phyloP scores from a whole-genome alignment of 345 rosid species.

The Eucalyptus erythrocorys region DNA sequence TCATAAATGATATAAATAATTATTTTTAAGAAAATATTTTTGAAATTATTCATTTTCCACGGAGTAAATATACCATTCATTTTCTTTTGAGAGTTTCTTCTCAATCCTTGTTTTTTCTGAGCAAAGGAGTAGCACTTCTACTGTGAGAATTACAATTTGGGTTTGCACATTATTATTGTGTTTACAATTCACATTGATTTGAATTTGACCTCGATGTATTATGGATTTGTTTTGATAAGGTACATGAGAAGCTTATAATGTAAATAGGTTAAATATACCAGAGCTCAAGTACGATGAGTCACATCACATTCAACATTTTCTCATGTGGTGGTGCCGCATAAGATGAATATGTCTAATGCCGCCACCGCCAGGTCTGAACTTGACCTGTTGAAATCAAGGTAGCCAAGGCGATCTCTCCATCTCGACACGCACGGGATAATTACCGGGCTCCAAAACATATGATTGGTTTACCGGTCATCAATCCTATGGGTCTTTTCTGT shows the following conservation, averaged over 20 bases:
- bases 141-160: rapidly evolving
- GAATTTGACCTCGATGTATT: background rate
- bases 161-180: background rate
- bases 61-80: rapidly evolving
- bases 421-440: background rate
- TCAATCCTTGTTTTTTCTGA: rapidly evolving
- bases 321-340: background rate
- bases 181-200: background rate
- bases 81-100: background rate
- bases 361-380: rapidly evolving
- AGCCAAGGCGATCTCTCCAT: background rate
- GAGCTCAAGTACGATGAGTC: background rate
- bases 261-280: background rate
- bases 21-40: rapidly evolving
- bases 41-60: rapidly evolving
- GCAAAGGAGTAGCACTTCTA: background rate
- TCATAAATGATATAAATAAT: rapidly evolving
- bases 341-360: background rate
- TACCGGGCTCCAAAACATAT: background rate
- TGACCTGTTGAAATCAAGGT: rapidly evolving
- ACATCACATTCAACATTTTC: background rate
- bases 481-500: background rate
- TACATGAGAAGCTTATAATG: background rate
- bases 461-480: background rate
- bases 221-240: background rate